A percentile compares a stretch with the other conserved stretches of the same genome.
phyloP scores from a whole-genome alignment of 768 basidiomycete genomes.

The Mycena venus region DNA sequence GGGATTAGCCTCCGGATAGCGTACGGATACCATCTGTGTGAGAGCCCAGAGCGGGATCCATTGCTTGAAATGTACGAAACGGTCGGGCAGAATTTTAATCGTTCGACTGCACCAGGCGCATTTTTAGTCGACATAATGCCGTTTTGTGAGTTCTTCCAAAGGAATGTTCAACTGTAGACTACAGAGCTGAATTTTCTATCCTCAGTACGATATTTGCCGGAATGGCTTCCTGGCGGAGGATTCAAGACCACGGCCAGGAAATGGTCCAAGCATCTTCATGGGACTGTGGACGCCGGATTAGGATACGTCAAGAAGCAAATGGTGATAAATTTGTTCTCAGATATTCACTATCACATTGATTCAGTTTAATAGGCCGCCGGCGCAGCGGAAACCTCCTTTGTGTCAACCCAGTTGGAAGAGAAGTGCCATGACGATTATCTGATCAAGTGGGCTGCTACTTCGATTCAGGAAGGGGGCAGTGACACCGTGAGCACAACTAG shows the following conservation, averaged over 20 bases:
- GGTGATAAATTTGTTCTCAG: too few species aligned
- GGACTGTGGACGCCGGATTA: too few species aligned
- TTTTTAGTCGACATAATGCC: constrained; percentile 12
- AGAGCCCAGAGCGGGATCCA: not conserved
- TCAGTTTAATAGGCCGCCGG: constrained; percentile 13
- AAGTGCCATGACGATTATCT: not conserved
- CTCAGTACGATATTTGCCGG: constrained; percentile 14
- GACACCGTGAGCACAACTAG: not conserved
- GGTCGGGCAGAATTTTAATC: not conserved
- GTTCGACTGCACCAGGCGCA: not conserved
- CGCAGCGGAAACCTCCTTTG: constrained; percentile 6
- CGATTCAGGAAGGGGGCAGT: constrained; percentile 16
- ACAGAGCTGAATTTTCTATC: too few species aligned
- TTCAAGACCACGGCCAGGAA: not conserved
- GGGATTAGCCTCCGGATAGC: not conserved
- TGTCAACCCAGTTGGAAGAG: not conserved
- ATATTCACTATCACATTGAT: too few species aligned
- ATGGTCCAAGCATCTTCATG: too few species aligned
- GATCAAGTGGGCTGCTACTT: constrained; percentile 18
- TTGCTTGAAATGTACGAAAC: not conserved
- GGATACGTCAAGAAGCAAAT: too few species aligned
- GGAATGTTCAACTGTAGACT: too few species aligned
- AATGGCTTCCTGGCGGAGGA: constrained; percentile 8
- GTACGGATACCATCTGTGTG: not conserved
- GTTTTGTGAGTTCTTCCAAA: constrained; percentile 5